Evolutionary conservation across 2,329 filamentous ascomycete species (phyloP).

Genomic region (Rhexocercosporidium sp.): DNA sequence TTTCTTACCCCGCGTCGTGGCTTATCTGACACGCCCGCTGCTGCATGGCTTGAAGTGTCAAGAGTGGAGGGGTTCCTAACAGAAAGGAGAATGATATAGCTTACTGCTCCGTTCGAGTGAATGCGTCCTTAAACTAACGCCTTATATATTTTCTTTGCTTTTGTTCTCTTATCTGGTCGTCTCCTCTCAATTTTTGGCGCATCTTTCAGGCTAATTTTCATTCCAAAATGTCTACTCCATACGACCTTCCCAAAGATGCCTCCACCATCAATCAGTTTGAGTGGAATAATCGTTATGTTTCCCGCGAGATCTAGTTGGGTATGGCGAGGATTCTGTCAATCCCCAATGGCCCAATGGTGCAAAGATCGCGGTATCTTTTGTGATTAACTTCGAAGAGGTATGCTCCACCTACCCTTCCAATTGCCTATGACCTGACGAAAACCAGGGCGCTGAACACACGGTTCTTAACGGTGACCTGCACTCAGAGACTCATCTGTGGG

Average conservation of each 20-base stretch:
- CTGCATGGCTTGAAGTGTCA: slow-evolving; percentile 2
- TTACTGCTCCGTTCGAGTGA: slow-evolving; percentile 12
- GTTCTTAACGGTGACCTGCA: slow-evolving; percentile 36
- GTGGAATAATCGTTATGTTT: slow-evolving; percentile 39
- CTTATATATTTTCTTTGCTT: neutral
- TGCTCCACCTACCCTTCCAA: neutral
- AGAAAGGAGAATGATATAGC: slow-evolving; percentile 6
- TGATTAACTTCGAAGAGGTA: slow-evolving; percentile 40
- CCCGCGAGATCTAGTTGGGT: slow-evolving; percentile 37
- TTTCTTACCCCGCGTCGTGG: slow-evolving; percentile 16
- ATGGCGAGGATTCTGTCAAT: slow-evolving; percentile 39
- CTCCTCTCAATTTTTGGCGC: slow-evolving; percentile 9
- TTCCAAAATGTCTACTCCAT: slow-evolving; percentile 33
- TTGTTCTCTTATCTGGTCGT: neutral
- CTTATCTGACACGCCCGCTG: slow-evolving; percentile 21
- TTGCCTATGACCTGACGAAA: neutral
- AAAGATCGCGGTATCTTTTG: slow-evolving; percentile 43
- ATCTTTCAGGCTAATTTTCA: neutral
- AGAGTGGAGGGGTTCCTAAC: slow-evolving; percentile 9
- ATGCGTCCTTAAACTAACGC: slow-evolving; percentile 21
- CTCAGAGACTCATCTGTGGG: slow-evolving; percentile 35
- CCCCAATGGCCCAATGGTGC: slow-evolving; percentile 43
- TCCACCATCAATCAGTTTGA: slow-evolving; percentile 34
- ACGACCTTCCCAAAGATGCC: slow-evolving; percentile 29
- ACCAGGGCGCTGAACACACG: slow-evolving; percentile 34